A percentile compares a stretch with the other conserved stretches of the same genome.
phyloP scores from a whole-genome alignment of 2,329 filamentous ascomycete genomes.

The Colletotrichum ledebouriae region DNA sequence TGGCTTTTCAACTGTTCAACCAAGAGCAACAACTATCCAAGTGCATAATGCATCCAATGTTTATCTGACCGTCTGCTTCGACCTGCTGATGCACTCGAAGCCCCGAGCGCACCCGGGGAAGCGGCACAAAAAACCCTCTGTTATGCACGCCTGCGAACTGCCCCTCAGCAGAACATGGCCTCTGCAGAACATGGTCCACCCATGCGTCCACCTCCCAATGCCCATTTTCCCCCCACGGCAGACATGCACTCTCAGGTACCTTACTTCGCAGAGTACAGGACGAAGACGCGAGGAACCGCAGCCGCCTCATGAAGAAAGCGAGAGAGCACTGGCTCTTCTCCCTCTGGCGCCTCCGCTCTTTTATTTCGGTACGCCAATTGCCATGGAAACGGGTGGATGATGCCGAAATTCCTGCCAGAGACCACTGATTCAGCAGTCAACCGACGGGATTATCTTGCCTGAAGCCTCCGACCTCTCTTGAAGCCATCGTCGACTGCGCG shows the following conservation, averaged over 20 bases:
- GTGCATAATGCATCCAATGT: conserved; percentile 18
- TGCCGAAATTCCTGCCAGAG: neutral
- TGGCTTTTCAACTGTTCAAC: too few species aligned
- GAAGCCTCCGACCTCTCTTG: conserved; percentile 14
- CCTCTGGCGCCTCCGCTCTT: conserved; percentile 30
- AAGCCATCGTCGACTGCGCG: conserved; percentile 26
- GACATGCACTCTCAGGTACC: too few species aligned
- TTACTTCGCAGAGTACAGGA: too few species aligned
- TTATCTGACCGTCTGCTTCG: conserved; percentile 39
- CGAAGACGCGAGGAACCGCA: too few species aligned
- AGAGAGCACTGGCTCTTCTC: conserved; percentile 20
- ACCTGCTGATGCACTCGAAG: conserved; percentile 30
- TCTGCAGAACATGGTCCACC: conserved; percentile 37
- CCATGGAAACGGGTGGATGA: conserved; percentile 37
- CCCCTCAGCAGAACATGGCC: conserved; percentile 36
- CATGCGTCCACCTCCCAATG: conserved; percentile 18
- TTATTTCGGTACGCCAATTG: conserved; percentile 19
- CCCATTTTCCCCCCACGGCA: too few species aligned
- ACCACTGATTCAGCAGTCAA: conserved; percentile 6
- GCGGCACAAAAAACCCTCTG: conserved; percentile 28
- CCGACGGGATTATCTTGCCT: neutral
- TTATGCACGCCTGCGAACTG: conserved; percentile 29
- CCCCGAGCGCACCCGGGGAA: conserved; percentile 34
- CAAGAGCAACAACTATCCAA: conserved; percentile 20
- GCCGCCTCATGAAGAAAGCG: too few species aligned